Base-by-base conservation (phyloP, 2,329 filamentous ascomycete genomes). In the Drechslerella coelobrocha region DNA sequence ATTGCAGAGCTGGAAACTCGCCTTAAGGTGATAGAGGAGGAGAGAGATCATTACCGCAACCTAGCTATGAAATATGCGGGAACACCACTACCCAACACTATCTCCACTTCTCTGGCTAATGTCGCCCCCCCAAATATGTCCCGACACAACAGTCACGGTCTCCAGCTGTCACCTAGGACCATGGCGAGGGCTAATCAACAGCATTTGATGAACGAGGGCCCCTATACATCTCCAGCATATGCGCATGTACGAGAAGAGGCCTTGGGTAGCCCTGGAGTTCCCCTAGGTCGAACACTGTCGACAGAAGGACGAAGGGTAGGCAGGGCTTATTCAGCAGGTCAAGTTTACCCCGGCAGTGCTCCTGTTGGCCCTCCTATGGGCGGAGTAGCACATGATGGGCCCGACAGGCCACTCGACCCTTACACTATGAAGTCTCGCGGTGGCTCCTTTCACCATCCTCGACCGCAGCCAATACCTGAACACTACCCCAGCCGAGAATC, bases 11-110 rank as follows among this genome's bases (percentile, higher is more conserved):
- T 91, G 66, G 80, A 84, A 62, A 80, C 81, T 29, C 80, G 81
- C 26, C 77, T 85, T 5, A 82, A 84, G 29, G 82, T 85, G 7
- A 71, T 84, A 29, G 83, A 83, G 69, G 85, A 84, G 39, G 88
- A 92, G 75, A 82, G 84, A 27, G 88, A 93, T 68, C 91, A 87
- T 77, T 93, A 93, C 77, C 84, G 86, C 48, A 81, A 82, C 7
- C 90, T 94, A 4, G 65, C 65, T 12, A 75, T 83, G 90, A 53
- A 88, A 92, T 75, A 69, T 26, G 65, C 65, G 17, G 65, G 65
- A 19, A 69, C 65, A 8, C 65, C 65, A 17, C 52, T 69, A 6
- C 65, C 65, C 9, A 69, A 69, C 39, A 69, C 65, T 17, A 69
- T 69, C 34, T 69, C 65, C 31, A 61, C 65, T 2, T 61, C 56